Conservation (phyloP, 257 asterid species). For the Fraxinus pennsylvanica region DNA sequence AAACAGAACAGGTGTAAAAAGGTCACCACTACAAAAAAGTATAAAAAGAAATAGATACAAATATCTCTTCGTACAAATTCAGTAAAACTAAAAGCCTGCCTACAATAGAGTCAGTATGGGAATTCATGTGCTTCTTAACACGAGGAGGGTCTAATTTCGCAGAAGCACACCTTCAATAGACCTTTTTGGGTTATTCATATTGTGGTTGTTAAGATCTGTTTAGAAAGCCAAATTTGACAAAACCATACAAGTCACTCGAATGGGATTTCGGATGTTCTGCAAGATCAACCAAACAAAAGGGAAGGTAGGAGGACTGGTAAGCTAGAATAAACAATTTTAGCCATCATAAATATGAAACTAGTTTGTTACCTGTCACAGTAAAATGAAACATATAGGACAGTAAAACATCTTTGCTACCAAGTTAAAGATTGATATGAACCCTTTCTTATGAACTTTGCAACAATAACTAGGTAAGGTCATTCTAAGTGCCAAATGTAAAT, state of each 20-base stretch:
- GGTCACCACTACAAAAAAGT: neutral
- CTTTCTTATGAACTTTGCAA: neutral
- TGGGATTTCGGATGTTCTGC: neutral
- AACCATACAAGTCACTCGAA: too few relatives aligned
- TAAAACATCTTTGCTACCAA: neutral
- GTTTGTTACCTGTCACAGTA: neutral
- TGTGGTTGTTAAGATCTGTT: too few relatives aligned
- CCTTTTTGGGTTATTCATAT: too few relatives aligned
- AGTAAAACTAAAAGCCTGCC: neutral
- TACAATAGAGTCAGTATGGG: neutral
- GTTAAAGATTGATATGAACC: neutral
- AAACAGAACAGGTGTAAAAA: neutral
- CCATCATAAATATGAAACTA: neutral
- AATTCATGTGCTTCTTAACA: neutral
- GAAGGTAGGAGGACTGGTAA: neutral
- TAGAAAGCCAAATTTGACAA: too few relatives aligned
- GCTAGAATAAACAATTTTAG: neutral
- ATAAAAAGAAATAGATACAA: neutral
- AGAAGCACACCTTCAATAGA: too few relatives aligned
- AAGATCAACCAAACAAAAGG: neutral
- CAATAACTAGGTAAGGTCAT: neutral
- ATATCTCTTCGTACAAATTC: neutral
- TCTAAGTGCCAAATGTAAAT: constrained; percentile 8
- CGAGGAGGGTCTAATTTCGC: too few relatives aligned
- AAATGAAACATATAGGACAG: neutral